phyloP scores from a whole-genome alignment of 129 eudicot genomes.

The Helianthus tuberosus region DNA sequence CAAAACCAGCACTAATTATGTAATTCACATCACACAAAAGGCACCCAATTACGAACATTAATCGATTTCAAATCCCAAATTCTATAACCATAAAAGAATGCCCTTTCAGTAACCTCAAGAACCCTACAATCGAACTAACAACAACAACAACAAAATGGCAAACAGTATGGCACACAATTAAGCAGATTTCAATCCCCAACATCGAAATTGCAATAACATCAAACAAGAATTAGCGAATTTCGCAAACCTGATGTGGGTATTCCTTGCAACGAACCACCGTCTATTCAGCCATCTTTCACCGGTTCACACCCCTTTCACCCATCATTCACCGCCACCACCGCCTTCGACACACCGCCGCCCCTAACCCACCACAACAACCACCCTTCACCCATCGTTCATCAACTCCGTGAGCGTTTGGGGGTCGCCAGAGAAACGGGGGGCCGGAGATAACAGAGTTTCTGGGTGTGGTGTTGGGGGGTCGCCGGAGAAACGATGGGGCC shows the following conservation, averaged over 20 bases:
- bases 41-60: slow-evolving; percentile 28
- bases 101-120: slow-evolving; percentile 43
- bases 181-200: slow-evolving; percentile 28
- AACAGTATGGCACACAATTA: slow-evolving; percentile 19
- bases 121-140: slow-evolving; percentile 45
- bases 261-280: not conserved
- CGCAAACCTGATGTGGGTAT: slow-evolving; percentile 54
- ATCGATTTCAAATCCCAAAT: slow-evolving; percentile 35
- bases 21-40: slow-evolving; percentile 13
- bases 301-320: too few relatives aligned
- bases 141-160: not conserved
- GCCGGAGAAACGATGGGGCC: too few relatives aligned
- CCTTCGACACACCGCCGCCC: too few relatives aligned
- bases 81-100: slow-evolving; percentile 29
- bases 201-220: slow-evolving; percentile 36
- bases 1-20: slow-evolving; percentile 18
- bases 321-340: too few relatives aligned
- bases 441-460: too few relatives aligned
- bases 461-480: too few relatives aligned
- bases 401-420: too few relatives aligned
- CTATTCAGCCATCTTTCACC: too few relatives aligned
- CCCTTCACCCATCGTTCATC: too few relatives aligned
- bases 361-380: too few relatives aligned
- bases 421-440: too few relatives aligned
- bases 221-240: slow-evolving; percentile 28